These are phyloP conservation scores for Rubia tinctorum DNA, from an alignment of 305 asterid species.

Conservation along the genomic window DNA sequence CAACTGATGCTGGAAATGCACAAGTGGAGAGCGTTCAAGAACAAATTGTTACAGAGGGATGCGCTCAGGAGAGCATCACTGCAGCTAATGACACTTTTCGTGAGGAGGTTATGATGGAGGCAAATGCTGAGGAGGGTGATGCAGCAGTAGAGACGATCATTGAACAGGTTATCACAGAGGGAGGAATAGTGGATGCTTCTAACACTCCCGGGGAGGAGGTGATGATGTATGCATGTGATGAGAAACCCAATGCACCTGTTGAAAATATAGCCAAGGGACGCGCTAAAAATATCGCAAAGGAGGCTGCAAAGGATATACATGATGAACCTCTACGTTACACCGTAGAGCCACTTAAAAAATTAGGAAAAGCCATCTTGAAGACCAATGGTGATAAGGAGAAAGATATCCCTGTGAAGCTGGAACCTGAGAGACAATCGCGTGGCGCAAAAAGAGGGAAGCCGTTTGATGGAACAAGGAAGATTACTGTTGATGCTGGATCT, in stretches of 20 bases:
- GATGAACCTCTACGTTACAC: not conserved
- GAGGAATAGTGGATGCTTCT: not conserved
- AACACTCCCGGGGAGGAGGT: no score
- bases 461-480: not conserved
- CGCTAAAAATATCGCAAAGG: no score
- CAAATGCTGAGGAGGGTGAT: not conserved
- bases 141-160: no score
- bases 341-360: not conserved
- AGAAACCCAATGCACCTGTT: no score
- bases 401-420: not conserved
- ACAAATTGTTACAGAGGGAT: not conserved
- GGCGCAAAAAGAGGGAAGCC: not conserved
- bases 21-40: no score
- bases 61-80: not conserved
- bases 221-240: no score
- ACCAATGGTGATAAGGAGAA: not conserved
- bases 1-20: no score
- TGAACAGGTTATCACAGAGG: not conserved
- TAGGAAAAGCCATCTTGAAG: not conserved
- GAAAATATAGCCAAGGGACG: no score
- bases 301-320: not conserved
- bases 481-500: not conserved
- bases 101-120: no score
- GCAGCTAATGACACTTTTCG: no score
- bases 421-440: not conserved